phyloP scores from a whole-genome alignment of 1,284 basidiomycete genomes.

The Malassezia psittaci region DNA sequence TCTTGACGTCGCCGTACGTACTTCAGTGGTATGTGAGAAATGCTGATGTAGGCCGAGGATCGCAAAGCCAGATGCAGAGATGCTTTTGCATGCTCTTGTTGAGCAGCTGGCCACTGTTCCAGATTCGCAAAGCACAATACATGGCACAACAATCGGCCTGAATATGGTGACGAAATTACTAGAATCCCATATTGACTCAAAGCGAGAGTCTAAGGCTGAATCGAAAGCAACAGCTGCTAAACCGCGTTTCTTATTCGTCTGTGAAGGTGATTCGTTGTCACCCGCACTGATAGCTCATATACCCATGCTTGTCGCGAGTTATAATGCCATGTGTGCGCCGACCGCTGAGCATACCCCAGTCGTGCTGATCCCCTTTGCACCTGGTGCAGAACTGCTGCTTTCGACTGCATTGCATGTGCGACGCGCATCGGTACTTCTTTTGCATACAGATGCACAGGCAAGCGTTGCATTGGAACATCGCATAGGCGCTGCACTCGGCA shows the following conservation, averaged over 20 bases:
- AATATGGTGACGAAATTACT: slow-evolving; percentile 11
- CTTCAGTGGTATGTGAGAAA: slow-evolving; percentile 8
- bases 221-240: not conserved
- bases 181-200: slow-evolving; percentile 3
- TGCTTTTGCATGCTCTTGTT: slow-evolving; percentile 15
- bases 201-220: not conserved
- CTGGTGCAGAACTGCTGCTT: slow-evolving; percentile 16
- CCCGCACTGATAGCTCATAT: slow-evolving; percentile 14
- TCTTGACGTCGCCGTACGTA: slow-evolving; percentile 17
- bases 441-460: not conserved
- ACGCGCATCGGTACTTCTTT: slow-evolving; percentile 7
- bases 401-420: slow-evolving; percentile 13
- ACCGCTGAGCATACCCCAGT: not conserved
- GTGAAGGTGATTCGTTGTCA: slow-evolving; percentile 12
- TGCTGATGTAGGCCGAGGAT: slow-evolving; percentile 10
- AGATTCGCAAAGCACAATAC: not conserved
- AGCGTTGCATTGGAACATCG: not conserved
- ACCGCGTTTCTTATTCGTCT: slow-evolving; percentile 13
- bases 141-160: slow-evolving; percentile 8
- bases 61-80: slow-evolving; percentile 13
- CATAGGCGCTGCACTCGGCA: not conserved
- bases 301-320: slow-evolving; percentile 17
- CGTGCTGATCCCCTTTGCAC: slow-evolving; percentile 11
- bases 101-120: slow-evolving; percentile 5
- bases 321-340: slow-evolving; percentile 13